These are phyloP conservation scores for Fusarium sp. DNA, from an alignment of 2,329 filamentous ascomycete species.

Conservation along the genomic window DNA sequence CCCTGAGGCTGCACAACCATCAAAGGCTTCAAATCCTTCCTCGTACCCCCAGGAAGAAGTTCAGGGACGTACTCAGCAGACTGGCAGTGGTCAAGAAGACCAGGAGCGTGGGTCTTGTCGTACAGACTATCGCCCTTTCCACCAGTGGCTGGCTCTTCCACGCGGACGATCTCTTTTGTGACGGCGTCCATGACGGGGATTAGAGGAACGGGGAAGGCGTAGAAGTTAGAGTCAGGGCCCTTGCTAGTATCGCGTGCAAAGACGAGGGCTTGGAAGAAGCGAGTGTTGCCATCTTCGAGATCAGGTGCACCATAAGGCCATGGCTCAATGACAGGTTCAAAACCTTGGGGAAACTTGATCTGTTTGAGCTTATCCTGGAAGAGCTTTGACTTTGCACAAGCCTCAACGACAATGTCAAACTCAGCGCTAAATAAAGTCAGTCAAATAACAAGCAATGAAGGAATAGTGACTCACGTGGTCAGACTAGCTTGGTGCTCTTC, in stretches of 20 bases:
- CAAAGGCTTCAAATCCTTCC: slow-evolving; percentile 68
- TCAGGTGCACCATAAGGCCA: slow-evolving; percentile 50
- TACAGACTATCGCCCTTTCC: slow-evolving; percentile 43
- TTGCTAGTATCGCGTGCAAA: slow-evolving; percentile 47
- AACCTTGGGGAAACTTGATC: slow-evolving; percentile 44
- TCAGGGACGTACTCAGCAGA: slow-evolving; percentile 56
- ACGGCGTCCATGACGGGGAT: slow-evolving; percentile 55
- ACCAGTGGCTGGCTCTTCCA: slow-evolving; percentile 51
- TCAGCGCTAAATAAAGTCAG: slow-evolving; percentile 18
- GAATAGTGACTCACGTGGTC: slow-evolving; percentile 39
- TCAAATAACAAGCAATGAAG: rapidly evolving
- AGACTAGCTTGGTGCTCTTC: slow-evolving; percentile 46
- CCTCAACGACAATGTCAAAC: slow-evolving; percentile 50
- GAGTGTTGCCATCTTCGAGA: slow-evolving; percentile 43
- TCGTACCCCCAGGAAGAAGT: slow-evolving; percentile 53
- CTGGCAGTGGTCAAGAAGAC: slow-evolving; percentile 47
- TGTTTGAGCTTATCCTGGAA: slow-evolving; percentile 48
- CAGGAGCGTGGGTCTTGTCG: slow-evolving; percentile 26
- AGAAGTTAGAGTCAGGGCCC: slow-evolving; percentile 62
- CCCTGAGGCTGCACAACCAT: slow-evolving; percentile 56
- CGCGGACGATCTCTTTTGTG: slow-evolving; percentile 47
- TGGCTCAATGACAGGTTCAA: slow-evolving; percentile 49
- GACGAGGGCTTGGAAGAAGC: slow-evolving; percentile 50
- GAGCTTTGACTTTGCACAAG: slow-evolving; percentile 43
- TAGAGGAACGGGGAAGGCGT: slow-evolving; percentile 64